Evolutionary conservation across 345 rosid species (phyloP), one percentile per base, ranked within the genome.

Genomic region (Firmiana major): DNA sequence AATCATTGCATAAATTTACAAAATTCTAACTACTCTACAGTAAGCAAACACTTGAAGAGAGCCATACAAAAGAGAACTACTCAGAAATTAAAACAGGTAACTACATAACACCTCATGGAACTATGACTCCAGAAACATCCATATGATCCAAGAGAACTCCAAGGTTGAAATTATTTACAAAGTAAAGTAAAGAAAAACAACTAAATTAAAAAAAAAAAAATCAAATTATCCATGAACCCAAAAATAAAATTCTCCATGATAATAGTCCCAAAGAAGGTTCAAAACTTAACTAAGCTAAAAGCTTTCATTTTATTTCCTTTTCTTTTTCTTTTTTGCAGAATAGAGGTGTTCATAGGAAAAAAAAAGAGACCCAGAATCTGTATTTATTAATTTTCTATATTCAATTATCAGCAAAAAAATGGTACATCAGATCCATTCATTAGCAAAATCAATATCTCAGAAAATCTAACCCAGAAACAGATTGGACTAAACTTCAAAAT

Each of bases 351-450:
- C 28, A 22, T 12, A n/a, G 4, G 3, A 19, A 12, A 11, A 68
- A 6, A 2, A 13, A 24, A 6, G 5, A 3, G 55, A 69, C 40
- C 34, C 36, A 69, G 36, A 45, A 45, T 24, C 36, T 22, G 66
- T 68, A 38, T 54, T 5, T 45, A 21, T 68, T 45, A 11, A n/a
- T 19, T 34, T 38, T 53, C 24, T 12, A 26, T 9, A 28, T 71
- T 55, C 48, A 38, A 55, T 36, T 36, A 72, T 55, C 75, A 22
- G 34, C 9, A 6, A 15, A 12, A 21, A 22, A 51, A 31, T 22
- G 10, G 57, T 24, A 28, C 9, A 71, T 53, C n/a, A 73, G 64
- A 73, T 73, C 76, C 46, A 34, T 73, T 21, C 63, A 31, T 19
- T 26, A 38, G 34, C 76, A 55, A 55, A 75, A 60, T 26, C 77